Conservation (phyloP, 345 rosid species). For the Citrus maxima region DNA sequence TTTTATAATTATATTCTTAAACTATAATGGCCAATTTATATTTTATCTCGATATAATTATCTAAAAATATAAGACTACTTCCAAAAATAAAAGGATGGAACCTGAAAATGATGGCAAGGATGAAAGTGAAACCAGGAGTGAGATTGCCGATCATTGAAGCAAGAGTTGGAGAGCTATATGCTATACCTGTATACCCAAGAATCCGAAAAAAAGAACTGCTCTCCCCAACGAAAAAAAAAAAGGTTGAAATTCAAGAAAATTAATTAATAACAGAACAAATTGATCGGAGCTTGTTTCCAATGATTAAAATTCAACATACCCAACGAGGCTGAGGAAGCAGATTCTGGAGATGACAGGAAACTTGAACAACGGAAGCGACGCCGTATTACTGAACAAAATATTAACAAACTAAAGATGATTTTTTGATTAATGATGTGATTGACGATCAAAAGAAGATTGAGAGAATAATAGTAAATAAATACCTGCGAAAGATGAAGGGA, state of each 20-base stretch:
- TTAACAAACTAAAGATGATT: too few species aligned
- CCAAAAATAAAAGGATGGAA: not conserved
- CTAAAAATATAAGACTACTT: too few species aligned
- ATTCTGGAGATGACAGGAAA: slow-evolving; percentile 23
- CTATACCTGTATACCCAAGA: slow-evolving; percentile 29
- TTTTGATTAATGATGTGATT: not conserved
- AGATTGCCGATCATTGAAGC: slow-evolving; percentile 45
- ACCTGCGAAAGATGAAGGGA: not conserved
- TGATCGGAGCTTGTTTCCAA: too few species aligned
- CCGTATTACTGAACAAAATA: too few species aligned
- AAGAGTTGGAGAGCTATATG: slow-evolving; percentile 45
- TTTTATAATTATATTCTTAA: too few species aligned
- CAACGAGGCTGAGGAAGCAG: slow-evolving; percentile 32
- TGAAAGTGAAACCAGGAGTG: slow-evolving; percentile 41
- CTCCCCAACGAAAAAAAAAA: too few species aligned
- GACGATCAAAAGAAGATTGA: too few species aligned
- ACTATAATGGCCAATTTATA: too few species aligned
- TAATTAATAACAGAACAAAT: too few species aligned
- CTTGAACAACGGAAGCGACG: not conserved
- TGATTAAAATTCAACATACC: slow-evolving; percentile 13
- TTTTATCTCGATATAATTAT: too few species aligned
- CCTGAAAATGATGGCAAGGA: slow-evolving; percentile 7
- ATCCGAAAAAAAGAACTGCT: slow-evolving; percentile 24
- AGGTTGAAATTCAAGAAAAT: too few species aligned
- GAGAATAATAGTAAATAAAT: too few species aligned